Conservation (phyloP, 208 protist genomes). For the Eutreptiella sp. region DNA sequence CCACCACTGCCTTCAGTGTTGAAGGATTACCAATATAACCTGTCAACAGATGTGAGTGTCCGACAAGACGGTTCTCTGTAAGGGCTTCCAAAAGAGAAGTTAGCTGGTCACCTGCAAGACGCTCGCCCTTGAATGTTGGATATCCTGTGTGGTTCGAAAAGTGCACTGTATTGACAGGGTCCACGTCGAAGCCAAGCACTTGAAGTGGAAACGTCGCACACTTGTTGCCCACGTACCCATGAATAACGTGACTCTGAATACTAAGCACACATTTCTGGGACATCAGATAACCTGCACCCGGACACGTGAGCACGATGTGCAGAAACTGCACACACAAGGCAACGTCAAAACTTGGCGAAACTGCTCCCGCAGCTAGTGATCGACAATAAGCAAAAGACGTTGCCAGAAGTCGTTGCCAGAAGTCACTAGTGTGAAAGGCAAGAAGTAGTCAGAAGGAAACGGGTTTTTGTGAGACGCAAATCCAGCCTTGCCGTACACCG, state of each 20-base stretch:
- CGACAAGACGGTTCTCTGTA: conserved; percentile 61
- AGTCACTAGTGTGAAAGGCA: too few relatives aligned
- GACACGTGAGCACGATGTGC: too few relatives aligned
- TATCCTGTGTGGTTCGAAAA: conserved; percentile 91
- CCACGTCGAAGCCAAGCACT: conserved; percentile 86
- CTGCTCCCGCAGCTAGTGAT: too few relatives aligned
- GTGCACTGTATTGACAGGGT: conserved; percentile 86
- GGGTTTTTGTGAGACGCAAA: too few relatives aligned
- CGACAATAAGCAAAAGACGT: too few relatives aligned
- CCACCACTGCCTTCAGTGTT: conserved; percentile 55
- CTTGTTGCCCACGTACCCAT: conserved; percentile 93
- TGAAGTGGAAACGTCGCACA: conserved; percentile 85
- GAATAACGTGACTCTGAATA: conserved; percentile 87
- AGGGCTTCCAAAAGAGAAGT: conserved; percentile 66
- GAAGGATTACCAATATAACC: conserved; percentile 85
- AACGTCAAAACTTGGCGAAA: too few relatives aligned
- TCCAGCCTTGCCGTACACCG: too few relatives aligned
- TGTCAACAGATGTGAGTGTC: conserved; percentile 79
- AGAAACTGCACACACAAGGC: too few relatives aligned
- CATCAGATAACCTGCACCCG: too few relatives aligned
- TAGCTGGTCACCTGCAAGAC: conserved; percentile 68
- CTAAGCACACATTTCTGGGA: conserved; percentile 77
- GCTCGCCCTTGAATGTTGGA: conserved; percentile 70
- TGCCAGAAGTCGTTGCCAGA: too few relatives aligned
- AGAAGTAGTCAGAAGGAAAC: too few relatives aligned